phyloP scores from a whole-genome alignment of 306 rosid species.

The Sophora flavescens region DNA sequence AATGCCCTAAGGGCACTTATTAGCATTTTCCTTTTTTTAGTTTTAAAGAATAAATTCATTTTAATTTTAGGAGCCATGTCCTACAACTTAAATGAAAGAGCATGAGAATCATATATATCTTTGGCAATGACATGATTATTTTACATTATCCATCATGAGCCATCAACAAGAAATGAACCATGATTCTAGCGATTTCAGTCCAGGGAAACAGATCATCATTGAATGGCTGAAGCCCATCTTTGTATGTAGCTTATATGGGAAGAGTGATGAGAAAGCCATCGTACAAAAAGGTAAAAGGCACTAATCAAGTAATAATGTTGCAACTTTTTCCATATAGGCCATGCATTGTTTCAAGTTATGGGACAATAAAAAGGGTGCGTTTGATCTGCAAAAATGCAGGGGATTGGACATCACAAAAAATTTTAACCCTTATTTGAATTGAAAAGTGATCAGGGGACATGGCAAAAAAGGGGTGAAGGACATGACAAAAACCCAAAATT shows the following conservation, averaged over 20 bases:
- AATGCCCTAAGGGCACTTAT: no score
- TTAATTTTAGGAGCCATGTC: no score
- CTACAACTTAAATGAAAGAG: slow-evolving; percentile 30
- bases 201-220: slow-evolving; percentile 36
- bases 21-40: no score
- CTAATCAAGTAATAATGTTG: slow-evolving; percentile 39
- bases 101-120: slow-evolving; percentile 43
- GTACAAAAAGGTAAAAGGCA: slow-evolving; percentile 33
- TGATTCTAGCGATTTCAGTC: slow-evolving; percentile 41
- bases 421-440: no score
- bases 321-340: slow-evolving; percentile 43
- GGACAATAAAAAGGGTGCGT: no score
- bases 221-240: slow-evolving; percentile 48
- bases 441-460: no score
- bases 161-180: slow-evolving; percentile 30
- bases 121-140: slow-evolving; percentile 32
- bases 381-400: no score
- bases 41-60: no score
- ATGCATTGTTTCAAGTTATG: slow-evolving; percentile 49
- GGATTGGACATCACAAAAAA: no score
- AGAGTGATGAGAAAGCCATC: slow-evolving; percentile 44
- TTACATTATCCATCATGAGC: slow-evolving; percentile 40
- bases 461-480: no score
- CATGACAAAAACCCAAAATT: no score
- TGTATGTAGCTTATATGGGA: slow-evolving; percentile 38